Evolutionary conservation across 2,329 filamentous ascomycete species (phyloP).

Genomic region (Rhinocladiella mackenziei): DNA sequence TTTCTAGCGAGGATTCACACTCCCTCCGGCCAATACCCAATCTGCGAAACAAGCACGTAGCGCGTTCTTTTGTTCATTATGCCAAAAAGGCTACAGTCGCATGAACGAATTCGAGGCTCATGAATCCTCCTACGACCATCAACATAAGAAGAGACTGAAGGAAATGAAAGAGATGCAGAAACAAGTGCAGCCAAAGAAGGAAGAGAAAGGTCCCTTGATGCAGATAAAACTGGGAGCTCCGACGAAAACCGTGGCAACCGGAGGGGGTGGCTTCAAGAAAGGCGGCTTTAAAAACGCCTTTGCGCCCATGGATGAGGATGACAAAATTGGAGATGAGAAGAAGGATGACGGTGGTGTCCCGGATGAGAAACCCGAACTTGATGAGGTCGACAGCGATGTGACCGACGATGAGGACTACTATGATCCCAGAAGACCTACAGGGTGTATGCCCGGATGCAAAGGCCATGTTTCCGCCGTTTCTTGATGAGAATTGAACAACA

Average conservation of each 20-base stretch:
- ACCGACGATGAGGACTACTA: conserved; percentile 62
- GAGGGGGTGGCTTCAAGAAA: conserved; percentile 63
- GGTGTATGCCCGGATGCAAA: conserved; percentile 42
- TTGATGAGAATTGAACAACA: conserved; percentile 5
- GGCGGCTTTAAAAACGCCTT: conserved; percentile 78
- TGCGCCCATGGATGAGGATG: conserved; percentile 31
- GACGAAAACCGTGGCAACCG: conserved; percentile 36
- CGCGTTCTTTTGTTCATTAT: conserved; percentile 80
- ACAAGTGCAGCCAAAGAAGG: conserved; percentile 38
- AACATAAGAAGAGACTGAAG: conserved; percentile 69
- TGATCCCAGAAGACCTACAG: conserved; percentile 51
- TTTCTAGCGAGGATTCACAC: conserved; percentile 34
- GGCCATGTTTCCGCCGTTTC: conserved; percentile 8
- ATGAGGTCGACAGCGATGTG: conserved; percentile 62
- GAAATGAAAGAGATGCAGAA: conserved; percentile 45
- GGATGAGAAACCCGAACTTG: conserved; percentile 30
- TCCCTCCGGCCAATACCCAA: conserved; percentile 51
- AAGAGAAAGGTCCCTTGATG: conserved; percentile 42
- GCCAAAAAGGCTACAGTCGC: conserved; percentile 88
- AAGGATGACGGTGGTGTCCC: conserved; percentile 44
- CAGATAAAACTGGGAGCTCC: conserved; percentile 33
- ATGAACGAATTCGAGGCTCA: conserved; percentile 97
- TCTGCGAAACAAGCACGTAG: conserved; percentile 71
- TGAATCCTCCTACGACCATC: conserved; percentile 90
- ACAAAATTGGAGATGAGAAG: conserved; percentile 37